A percentile compares a stretch with the other conserved stretches of the same genome.
Evolutionary conservation across 306 rosid genomes (phyloP).

Genomic region (Albizia julibrissin): DNA sequence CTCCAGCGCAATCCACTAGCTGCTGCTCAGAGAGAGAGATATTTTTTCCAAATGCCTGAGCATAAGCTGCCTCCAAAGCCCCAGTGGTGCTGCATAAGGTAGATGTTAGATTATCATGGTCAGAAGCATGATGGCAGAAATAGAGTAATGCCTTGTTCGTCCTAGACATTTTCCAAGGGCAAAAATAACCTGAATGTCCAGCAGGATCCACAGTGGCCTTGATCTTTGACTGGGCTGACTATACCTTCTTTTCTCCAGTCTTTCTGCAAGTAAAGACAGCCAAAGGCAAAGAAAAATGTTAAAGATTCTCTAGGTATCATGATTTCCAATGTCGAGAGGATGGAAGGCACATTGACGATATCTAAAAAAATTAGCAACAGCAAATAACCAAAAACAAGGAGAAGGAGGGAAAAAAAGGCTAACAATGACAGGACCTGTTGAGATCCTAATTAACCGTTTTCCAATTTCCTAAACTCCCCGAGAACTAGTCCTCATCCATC

Average conservation of each 20-base stretch:
- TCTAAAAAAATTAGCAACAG: neutral
- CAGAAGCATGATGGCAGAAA: slow-evolving; percentile 6
- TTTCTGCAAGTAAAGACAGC: slow-evolving; percentile 54
- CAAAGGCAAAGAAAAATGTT: slow-evolving; percentile 22
- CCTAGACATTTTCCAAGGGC: neutral
- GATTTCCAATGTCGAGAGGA: neutral
- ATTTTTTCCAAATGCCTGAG: slow-evolving; percentile 66
- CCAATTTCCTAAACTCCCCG: neutral
- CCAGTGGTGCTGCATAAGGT: slow-evolving; percentile 81
- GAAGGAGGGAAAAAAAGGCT: neutral
- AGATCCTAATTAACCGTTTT: neutral
- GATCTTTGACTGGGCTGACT: slow-evolving; percentile 81
- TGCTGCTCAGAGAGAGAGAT: slow-evolving; percentile 96
- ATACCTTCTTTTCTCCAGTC: slow-evolving; percentile 89
- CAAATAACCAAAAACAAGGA: neutral
- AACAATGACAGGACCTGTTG: neutral
- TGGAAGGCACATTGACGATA: neutral
- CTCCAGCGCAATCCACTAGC: slow-evolving; percentile 90
- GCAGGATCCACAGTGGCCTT: slow-evolving; percentile 64
- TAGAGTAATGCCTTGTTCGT: neutral
- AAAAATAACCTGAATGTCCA: slow-evolving; percentile 53
- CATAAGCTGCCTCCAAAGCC: slow-evolving; percentile 88
- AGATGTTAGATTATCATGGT: slow-evolving; percentile 16
- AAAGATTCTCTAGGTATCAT: neutral
- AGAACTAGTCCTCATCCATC: neutral